Conservation (phyloP, 306 rosid species). For the Pyrus communis region DNA sequence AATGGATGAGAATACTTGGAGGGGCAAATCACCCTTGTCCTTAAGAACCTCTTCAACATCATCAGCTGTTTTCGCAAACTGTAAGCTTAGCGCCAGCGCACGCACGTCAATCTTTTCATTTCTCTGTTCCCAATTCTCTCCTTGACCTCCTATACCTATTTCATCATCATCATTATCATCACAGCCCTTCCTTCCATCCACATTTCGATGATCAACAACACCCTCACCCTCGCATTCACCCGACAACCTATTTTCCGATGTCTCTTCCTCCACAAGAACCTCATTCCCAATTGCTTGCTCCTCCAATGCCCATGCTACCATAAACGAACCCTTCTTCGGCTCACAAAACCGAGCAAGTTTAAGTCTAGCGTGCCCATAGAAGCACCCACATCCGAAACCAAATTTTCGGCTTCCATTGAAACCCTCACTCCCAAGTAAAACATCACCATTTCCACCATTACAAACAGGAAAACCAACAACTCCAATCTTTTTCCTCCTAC, state of each 20-base stretch:
- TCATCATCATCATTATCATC: conserved; percentile 21
- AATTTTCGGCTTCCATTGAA: conserved; percentile 27
- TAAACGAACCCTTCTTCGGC: conserved; percentile 30
- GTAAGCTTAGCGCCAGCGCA: conserved; percentile 48
- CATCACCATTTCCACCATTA: conserved; percentile 16
- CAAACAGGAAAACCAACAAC: conserved; percentile 33
- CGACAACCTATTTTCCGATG: conserved; percentile 8
- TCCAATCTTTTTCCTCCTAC: conserved; percentile 30
- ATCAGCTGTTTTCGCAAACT: conserved; percentile 50
- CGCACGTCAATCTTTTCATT: conserved; percentile 54
- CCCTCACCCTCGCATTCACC: conserved; percentile 24
- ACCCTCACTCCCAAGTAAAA: conserved; percentile 15
- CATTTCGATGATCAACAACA: conserved; percentile 7
- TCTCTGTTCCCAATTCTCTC: conserved; percentile 20
- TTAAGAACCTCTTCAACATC: conserved; percentile 70
- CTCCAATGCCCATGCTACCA: conserved; percentile 47
- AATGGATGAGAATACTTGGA: conserved; percentile 70
- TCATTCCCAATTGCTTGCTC: conserved; percentile 38
- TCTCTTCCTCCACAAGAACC: conserved; percentile 16
- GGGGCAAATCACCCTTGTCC: conserved; percentile 69
- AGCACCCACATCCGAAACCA: conserved; percentile 39
- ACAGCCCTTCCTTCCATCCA: conserved; percentile 16
- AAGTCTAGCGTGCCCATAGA: conserved; percentile 26
- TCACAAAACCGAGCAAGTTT: conserved; percentile 33
- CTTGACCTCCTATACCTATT: conserved; percentile 11